Percentiles rank a stretch among this genome's conserved stretches.
Evolutionary conservation across 148 eudicot genomes (phyloP).

Genomic region (Spergularia bocconei): DNA sequence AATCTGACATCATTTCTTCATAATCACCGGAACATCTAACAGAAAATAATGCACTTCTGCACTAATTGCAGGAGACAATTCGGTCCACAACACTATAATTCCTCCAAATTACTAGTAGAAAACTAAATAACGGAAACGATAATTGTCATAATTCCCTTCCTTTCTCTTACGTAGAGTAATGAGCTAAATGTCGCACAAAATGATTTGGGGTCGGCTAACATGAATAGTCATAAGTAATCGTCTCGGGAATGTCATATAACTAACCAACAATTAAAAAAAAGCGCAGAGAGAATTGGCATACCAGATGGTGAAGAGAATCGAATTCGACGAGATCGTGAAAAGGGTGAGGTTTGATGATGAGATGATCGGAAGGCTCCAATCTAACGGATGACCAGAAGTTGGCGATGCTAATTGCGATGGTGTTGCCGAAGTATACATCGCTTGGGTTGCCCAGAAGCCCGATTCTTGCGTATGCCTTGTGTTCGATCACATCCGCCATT

Average conservation of each 20-base stretch:
- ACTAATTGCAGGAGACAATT: too few relatives aligned
- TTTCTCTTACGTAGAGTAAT: too few relatives aligned
- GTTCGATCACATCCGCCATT: conserved; percentile 39
- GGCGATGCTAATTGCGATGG: conserved; percentile 59
- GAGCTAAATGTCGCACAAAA: too few relatives aligned
- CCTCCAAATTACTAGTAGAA: not conserved
- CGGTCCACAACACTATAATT: too few relatives aligned
- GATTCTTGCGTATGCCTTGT: conserved; percentile 70
- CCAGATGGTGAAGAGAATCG: conserved; percentile 67
- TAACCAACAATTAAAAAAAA: not conserved
- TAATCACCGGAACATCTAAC: too few relatives aligned
- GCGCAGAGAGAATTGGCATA: conserved; percentile 12
- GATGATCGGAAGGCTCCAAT: conserved; percentile 61
- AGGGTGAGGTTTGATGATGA: conserved; percentile 70
- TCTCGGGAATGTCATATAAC: too few relatives aligned
- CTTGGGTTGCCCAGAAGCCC: conserved; percentile 93
- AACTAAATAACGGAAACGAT: too few relatives aligned
- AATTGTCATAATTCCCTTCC: too few relatives aligned
- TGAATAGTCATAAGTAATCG: too few relatives aligned
- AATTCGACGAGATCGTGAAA: conserved; percentile 79
- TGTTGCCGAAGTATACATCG: conserved; percentile 73
- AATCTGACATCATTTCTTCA: too few relatives aligned
- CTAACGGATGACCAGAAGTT: conserved; percentile 77
- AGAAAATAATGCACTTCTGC: too few relatives aligned
- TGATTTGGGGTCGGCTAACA: too few relatives aligned